Conservation (phyloP, 2,329 filamentous ascomycete species). For the Aureobasidium uvarum region DNA sequence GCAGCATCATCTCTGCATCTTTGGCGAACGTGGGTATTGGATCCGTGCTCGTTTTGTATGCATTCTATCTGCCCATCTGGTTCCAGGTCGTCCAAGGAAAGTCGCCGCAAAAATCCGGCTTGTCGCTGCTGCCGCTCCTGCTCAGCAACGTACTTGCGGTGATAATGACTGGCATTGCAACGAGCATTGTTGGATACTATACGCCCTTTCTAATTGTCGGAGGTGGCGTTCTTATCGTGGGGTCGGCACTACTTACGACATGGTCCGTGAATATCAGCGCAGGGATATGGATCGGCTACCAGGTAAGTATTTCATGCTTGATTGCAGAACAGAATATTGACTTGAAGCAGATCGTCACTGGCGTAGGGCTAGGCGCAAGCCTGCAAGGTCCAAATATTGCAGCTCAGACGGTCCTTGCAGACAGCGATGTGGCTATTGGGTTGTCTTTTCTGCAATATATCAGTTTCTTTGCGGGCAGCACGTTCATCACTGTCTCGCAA, state of each 20-base stretch:
- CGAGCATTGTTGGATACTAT: conserved; percentile 46
- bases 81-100: conserved; percentile 47
- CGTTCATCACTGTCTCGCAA: conserved; percentile 46
- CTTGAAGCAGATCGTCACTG: conserved; percentile 31
- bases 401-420: conserved; percentile 42
- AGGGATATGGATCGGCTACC: conserved; percentile 30
- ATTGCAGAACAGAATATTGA: neutral
- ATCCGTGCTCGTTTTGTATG: conserved; percentile 46
- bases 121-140: conserved; percentile 44
- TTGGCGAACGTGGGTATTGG: conserved; percentile 40
- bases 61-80: conserved; percentile 37
- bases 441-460: conserved; percentile 46
- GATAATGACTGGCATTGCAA: conserved; percentile 39
- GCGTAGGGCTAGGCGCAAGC: conserved; percentile 43
- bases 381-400: conserved; percentile 45
- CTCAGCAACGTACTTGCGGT: conserved; percentile 45
- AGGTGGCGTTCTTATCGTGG: conserved; percentile 43
- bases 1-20: conserved; percentile 33
- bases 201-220: conserved; percentile 46
- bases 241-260: conserved; percentile 43
- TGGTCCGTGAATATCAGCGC: conserved; percentile 26
- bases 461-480: conserved; percentile 44
- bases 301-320: conserved; percentile 27
- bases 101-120: conserved; percentile 42
- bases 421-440: conserved; percentile 42